Percentiles rank a stretch among this genome's conserved stretches.
Evolutionary conservation across 2,329 filamentous ascomycete species (phyloP).

Genomic region (Pyrenochaeta sp.): DNA sequence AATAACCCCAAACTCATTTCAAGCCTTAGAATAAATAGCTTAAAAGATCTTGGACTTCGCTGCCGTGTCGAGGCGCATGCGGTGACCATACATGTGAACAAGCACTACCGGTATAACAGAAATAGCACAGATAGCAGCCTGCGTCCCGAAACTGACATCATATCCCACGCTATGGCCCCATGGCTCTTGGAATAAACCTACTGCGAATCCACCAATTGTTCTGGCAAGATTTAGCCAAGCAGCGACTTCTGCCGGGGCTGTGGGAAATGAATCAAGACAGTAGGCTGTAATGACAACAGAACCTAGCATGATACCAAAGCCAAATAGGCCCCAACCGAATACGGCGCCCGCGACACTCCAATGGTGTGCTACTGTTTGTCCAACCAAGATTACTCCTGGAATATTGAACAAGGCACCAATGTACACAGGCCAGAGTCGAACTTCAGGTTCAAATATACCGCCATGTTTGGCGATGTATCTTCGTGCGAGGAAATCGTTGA

Average conservation of each 20-base stretch:
- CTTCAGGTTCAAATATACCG: constrained; percentile 42
- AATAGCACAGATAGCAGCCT: constrained; percentile 44
- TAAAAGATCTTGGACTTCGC: no score
- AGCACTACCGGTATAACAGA: constrained; percentile 35
- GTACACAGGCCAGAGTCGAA: constrained; percentile 44
- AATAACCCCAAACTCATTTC: no score
- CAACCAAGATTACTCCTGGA: constrained; percentile 43
- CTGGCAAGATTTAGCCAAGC: constrained; percentile 47
- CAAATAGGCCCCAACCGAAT: constrained; percentile 47
- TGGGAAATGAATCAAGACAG: constrained; percentile 44
- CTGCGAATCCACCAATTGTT: constrained; percentile 44
- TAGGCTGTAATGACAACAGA: constrained; percentile 48
- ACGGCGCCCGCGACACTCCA: constrained; percentile 42
- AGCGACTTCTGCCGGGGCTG: constrained; percentile 41
- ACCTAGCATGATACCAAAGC: constrained; percentile 43
- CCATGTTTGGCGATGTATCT: constrained; percentile 43
- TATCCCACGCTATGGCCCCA: constrained; percentile 44
- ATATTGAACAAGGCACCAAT: constrained; percentile 42
- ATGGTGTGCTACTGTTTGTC: constrained; percentile 44
- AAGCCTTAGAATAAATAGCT: no score
- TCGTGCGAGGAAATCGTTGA: constrained; percentile 47
- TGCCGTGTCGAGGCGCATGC: constrained; percentile 11
- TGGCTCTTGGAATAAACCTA: constrained; percentile 47
- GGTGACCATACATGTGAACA: constrained; percentile 39
- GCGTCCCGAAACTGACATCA: constrained; percentile 44